phyloP scores from a whole-genome alignment of 352 stramenopile genomes.

The Phytophthora colocasiae region DNA sequence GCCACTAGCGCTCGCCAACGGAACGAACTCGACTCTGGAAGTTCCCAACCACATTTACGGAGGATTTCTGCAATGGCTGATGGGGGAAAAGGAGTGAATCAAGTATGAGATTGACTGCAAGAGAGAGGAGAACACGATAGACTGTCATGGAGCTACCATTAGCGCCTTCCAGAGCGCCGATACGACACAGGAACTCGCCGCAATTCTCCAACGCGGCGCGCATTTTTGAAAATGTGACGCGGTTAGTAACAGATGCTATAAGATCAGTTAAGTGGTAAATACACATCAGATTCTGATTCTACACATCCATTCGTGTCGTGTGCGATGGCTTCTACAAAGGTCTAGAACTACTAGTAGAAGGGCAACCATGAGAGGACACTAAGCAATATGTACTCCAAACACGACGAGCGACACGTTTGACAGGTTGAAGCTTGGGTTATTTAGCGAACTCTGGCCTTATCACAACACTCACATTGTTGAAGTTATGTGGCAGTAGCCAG shows the following conservation, averaged over 20 bases:
- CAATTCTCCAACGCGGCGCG: conserved; percentile 49
- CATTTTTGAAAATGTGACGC: conserved; percentile 40
- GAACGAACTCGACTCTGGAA: conserved; percentile 57
- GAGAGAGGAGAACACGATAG: conserved; percentile 4
- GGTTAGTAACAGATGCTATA: conserved; percentile 11
- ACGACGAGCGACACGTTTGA: conserved; percentile 5
- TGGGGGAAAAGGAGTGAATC: neutral
- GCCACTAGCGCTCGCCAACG: conserved; percentile 61
- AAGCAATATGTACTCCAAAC: neutral
- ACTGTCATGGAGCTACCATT: conserved; percentile 30
- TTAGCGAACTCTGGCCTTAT: neutral
- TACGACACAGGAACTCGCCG: conserved; percentile 61
- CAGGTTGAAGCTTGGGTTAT: conserved; percentile 1
- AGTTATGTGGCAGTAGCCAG: conserved; percentile 23
- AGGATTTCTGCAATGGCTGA: conserved; percentile 54
- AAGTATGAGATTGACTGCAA: neutral
- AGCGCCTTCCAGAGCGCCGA: conserved; percentile 49
- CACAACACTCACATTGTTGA: conserved; percentile 9
- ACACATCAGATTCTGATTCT: no score
- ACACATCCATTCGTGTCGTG: neutral
- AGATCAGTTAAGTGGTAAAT: conserved; percentile 12
- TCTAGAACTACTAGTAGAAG: neutral
- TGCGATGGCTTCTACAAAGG: neutral
- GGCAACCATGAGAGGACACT: no score
- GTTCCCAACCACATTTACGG: conserved; percentile 46